Evolutionary conservation across 2,329 filamentous ascomycete species (phyloP), one percentile per base, ranked within the genome.

Genomic region (Septoria petroselini): DNA sequence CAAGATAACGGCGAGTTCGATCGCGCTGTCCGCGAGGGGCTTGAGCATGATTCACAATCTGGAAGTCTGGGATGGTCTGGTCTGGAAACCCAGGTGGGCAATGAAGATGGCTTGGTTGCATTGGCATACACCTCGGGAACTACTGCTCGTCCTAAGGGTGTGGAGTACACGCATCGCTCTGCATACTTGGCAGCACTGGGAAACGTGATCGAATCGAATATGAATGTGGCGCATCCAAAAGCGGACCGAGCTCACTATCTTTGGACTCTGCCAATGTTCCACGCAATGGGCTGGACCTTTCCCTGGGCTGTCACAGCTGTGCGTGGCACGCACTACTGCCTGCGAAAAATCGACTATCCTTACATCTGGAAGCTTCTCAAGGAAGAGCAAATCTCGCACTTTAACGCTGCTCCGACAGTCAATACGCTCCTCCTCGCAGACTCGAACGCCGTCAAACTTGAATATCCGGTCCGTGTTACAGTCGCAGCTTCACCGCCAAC

Each of bases 71-170:
- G 88, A 17, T 98, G 93, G 91, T 77, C 76, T 11, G 87, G 81
- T 0, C 77, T 97, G 18, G 78, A 87, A 54, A 77, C 81, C 1
- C 84, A 90, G 58, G 79, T 80, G 2, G 73, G 76, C 1, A 78
- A 89, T 61, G 93, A 98, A 67, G 85, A 95, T 58, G 83, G 82
- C 53, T 79, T 88, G 59, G 79, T 97, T 53, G 89, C 91, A 2
- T 82, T 98, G 48, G 88, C 91, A 1, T 97, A 97, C 68, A 98
- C 93, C 0, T 93, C 86, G 21, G 91, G 91, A 3, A 97, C 93
- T 1, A 97, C 93, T 0, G 90, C 91, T 0, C 77, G 80, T 23
- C 93, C 93, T 1, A 97, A 98, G 69, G 93, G 93, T 4, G 91
- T 96, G 2, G 83, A 95, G 48, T 96, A 86, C 65, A 96, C 89